A percentile compares a stretch with the other conserved stretches of the same genome.
Conservation (phyloP, 2,329 filamentous ascomycete genomes). For the Nemania abortiva region DNA sequence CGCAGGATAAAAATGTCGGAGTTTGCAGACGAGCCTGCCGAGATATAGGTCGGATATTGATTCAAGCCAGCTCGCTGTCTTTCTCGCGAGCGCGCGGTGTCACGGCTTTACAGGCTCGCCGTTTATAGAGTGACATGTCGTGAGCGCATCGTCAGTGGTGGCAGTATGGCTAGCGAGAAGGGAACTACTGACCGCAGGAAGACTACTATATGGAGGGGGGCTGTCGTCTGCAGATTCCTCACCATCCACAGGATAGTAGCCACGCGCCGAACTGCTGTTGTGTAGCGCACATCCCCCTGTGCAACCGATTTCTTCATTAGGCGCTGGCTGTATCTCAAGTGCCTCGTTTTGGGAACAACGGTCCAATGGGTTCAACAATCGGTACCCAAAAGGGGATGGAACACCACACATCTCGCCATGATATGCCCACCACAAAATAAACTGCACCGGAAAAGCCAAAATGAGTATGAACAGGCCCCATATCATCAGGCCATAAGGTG, state of each 20-base stretch:
- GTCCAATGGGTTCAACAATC: background rate
- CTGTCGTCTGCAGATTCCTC: background rate
- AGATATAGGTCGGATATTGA: too few relatives aligned
- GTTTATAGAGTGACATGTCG: slow-evolving; percentile 1
- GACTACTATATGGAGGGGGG: slow-evolving; percentile 1
- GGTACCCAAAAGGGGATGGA: slow-evolving; percentile 1
- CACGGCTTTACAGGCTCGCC: background rate
- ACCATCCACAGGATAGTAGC: slow-evolving; percentile 1
- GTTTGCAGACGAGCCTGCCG: too few relatives aligned
- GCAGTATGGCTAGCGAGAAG: background rate
- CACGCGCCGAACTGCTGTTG: slow-evolving; percentile 6
- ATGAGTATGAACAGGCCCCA: too few relatives aligned
- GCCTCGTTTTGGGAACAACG: background rate
- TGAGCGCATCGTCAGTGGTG: background rate
- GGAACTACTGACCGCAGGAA: background rate
- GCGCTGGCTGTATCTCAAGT: slow-evolving; percentile 8
- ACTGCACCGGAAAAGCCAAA: too few relatives aligned
- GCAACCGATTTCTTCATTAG: background rate
- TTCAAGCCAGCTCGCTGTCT: background rate
- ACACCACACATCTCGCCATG: background rate
- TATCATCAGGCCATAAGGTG: too few relatives aligned
- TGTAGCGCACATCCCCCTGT: background rate
- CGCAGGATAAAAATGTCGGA: too few relatives aligned
- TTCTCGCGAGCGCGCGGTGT: background rate
- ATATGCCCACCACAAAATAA: too few relatives aligned